Percentiles rank a stretch among this genome's conserved stretches.
These are phyloP conservation scores for Monoraphidium neglectum DNA, from an alignment of 139 green algal species.

Conservation along the genomic window DNA sequence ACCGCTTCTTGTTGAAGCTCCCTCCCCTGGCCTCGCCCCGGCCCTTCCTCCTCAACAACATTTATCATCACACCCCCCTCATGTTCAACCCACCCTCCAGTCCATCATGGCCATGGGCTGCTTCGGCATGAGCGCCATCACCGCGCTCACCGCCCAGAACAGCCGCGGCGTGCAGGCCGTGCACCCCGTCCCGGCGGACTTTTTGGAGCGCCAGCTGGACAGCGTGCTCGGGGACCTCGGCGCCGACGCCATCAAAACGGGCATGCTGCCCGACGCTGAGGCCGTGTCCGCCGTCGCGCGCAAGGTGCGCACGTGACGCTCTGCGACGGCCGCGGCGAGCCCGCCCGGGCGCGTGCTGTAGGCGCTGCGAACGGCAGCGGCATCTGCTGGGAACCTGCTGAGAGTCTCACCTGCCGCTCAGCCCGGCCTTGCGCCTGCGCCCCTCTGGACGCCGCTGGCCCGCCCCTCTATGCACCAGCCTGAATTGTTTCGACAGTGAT, in stretches of 20 bases:
- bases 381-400: neutral
- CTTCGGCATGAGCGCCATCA: slow-evolving; percentile 81
- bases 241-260: slow-evolving; percentile 88
- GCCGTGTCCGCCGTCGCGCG: slow-evolving; percentile 62
- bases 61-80: neutral
- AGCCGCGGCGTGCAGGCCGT: slow-evolving; percentile 84
- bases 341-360: neutral
- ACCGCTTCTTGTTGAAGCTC: too few relatives aligned
- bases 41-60: too few relatives aligned
- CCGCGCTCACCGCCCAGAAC: slow-evolving; percentile 95
- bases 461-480: too few relatives aligned
- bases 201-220: slow-evolving; percentile 84
- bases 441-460: neutral
- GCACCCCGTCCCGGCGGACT: slow-evolving; percentile 53
- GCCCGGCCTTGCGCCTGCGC: neutral
- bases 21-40: too few relatives aligned
- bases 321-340: neutral
- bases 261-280: slow-evolving; percentile 86
- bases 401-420: neutral
- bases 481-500: neutral
- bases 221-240: slow-evolving; percentile 84
- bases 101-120: slow-evolving; percentile 71
- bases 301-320: slow-evolving; percentile 36
- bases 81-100: slow-evolving; percentile 20
- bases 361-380: neutral